Evolutionary conservation across 192 early-diverging fungal genomes (phyloP).

Genomic region (Dimargaris cristalligena): DNA sequence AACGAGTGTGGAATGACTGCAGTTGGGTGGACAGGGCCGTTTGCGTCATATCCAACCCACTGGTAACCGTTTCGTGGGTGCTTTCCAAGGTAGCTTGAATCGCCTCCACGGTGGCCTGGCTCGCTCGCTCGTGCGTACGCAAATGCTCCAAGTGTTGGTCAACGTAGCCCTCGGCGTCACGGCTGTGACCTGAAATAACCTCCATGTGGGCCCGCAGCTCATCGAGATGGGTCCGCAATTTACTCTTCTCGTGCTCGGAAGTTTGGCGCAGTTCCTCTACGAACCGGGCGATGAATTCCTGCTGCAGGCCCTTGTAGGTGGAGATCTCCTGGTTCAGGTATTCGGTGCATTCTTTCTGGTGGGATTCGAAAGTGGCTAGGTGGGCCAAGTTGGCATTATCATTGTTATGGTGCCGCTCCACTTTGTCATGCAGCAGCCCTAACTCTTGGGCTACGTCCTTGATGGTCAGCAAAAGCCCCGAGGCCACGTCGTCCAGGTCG

Average conservation of each 20-base stretch:
- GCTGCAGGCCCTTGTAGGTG: neutral
- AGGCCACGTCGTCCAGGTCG: constrained; percentile 1
- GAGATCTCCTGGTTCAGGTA: neutral
- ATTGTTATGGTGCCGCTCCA: neutral
- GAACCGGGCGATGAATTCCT: neutral
- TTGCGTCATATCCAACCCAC: no score
- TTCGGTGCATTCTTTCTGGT: neutral
- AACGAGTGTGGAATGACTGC: neutral
- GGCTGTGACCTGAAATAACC: neutral
- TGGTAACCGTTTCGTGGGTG: no score
- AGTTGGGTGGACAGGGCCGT: no score
- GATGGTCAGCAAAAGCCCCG: neutral
- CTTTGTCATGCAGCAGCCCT: neutral
- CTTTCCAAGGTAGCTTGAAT: no score
- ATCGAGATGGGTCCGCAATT: neutral
- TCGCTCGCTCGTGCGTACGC: neutral
- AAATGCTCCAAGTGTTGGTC: neutral
- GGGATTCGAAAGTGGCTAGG: neutral
- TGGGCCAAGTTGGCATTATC: neutral
- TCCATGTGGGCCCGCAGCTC: neutral
- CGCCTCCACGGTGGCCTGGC: no score
- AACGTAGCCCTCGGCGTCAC: neutral
- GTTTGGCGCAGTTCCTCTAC: neutral
- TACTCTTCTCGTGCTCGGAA: neutral
- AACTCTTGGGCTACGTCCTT: neutral